Percentiles rank a stretch among this genome's conserved stretches.
phyloP scores from a whole-genome alignment of 106 monocot species.

The Dendrobium nobile region DNA sequence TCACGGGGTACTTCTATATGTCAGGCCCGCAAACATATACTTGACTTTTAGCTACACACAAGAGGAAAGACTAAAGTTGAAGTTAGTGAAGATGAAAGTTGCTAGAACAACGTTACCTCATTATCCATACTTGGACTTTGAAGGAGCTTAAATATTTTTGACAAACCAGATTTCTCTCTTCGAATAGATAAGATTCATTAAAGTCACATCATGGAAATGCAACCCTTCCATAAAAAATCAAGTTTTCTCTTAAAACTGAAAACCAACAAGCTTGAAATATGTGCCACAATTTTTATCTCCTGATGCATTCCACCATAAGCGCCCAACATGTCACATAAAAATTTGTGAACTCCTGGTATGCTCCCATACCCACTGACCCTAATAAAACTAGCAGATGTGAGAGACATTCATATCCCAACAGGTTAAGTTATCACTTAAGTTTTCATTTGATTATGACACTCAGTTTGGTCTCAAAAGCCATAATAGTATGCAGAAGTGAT shows the following conservation, averaged over 20 bases:
- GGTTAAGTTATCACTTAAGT: not conserved
- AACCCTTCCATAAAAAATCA: conserved; percentile 34
- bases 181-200: conserved; percentile 32
- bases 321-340: conserved; percentile 8
- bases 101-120: conserved; percentile 10
- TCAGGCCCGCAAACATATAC: conserved; percentile 7
- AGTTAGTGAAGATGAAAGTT: not conserved
- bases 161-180: conserved; percentile 27
- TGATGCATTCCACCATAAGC: not conserved
- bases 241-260: conserved; percentile 29
- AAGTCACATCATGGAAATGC: conserved; percentile 45
- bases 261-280: conserved; percentile 36
- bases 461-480: conserved; percentile 20
- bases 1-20: conserved; percentile 4
- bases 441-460: not conserved
- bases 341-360: conserved; percentile 14
- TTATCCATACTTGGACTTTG: not conserved
- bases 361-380: conserved; percentile 18
- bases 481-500: conserved; percentile 30
- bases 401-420: conserved; percentile 18
- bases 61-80: not conserved
- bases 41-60: not conserved
- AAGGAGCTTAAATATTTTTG: conserved; percentile 11
- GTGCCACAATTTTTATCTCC: conserved; percentile 21
- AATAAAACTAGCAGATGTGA: conserved; percentile 14